Base-by-base conservation (phyloP, 2,329 filamentous ascomycete species). In the Colletotrichum chrysophilum region DNA sequence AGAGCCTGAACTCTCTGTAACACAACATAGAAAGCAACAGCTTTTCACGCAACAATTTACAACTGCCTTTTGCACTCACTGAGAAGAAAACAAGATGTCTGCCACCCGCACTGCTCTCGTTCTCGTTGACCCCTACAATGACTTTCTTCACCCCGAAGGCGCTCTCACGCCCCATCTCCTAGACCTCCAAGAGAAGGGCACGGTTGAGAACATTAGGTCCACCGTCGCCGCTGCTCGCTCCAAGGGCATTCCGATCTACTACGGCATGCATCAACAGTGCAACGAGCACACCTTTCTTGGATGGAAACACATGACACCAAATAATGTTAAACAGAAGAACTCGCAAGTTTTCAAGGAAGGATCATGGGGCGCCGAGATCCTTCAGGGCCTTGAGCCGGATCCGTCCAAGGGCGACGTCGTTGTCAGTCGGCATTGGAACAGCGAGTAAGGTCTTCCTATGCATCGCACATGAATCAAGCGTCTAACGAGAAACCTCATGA, bases 221-320 rank as follows among this genome's bases (percentile, higher is more conserved):
- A 24, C 55, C 26, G 55, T 58, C 8, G 4, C 21, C 13, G 55
- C 13, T 9, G 55, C 55, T 26, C n/a, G 55, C n/a, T 58, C 55
- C 5, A 14, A 58, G 14, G 24, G 14, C 55, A 58, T 58, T 26
- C 55, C 55, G 13, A 26, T 58, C 0, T 58, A 58, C 55, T 58
- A 58, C 14, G 14, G 55, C 0, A 0, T 58, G 0, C 55, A 28
- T 28, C 55, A 58, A 0, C 55, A 58, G 13, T 58, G 0, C 55
- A 58, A 0, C 2, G 55, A 58, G 0, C 21, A 58, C 55, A 58
- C 0, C 6, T 58, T 58, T 0, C 21, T 0, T 0, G 55, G 21
- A 0, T 58, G 55, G 55, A 58, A 28, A 28, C 2, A 58, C 5
- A 58, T 58, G 55, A 58, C 24, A 26, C 24, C 24, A 0, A 58